phyloP scores from a whole-genome alignment of 2,329 filamentous ascomycete genomes.

The Helotiales sp. region DNA sequence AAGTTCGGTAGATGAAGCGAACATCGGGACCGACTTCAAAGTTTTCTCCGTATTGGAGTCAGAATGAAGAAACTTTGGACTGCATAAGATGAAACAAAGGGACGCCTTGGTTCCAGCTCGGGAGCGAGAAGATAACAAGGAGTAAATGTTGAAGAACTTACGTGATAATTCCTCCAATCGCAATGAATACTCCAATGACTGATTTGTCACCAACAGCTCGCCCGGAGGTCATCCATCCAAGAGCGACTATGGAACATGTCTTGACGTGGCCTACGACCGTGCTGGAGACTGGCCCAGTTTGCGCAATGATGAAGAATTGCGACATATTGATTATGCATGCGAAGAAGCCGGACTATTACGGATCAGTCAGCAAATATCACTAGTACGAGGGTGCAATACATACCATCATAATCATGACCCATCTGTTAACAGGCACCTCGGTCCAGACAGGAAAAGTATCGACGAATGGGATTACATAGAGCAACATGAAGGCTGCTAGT shows the following conservation, averaged over 20 bases:
- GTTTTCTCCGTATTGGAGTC: not conserved
- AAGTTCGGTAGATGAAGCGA: not conserved
- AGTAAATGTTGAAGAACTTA: constrained; percentile 39
- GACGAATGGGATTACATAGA: constrained; percentile 66
- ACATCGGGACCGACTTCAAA: not conserved
- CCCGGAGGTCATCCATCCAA: constrained; percentile 60
- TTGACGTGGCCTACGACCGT: constrained; percentile 67
- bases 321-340: constrained; percentile 66
- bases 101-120: not conserved
- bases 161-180: constrained; percentile 57
- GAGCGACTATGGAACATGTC: constrained; percentile 63
- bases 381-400: constrained; percentile 5
- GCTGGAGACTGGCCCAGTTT: constrained; percentile 62
- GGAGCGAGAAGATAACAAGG: not conserved
- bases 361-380: not conserved
- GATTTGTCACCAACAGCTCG: constrained; percentile 56
- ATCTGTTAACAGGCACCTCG: constrained; percentile 50
- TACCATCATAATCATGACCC: constrained; percentile 61
- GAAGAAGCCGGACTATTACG: constrained; percentile 56
- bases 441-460: constrained; percentile 61
- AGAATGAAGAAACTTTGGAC: not conserved
- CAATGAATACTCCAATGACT: constrained; percentile 54
- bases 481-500: constrained; percentile 59
- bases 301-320: constrained; percentile 62
- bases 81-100: not conserved